Percentiles rank a stretch among this genome's conserved stretches.
Conservation (phyloP, 2,329 filamentous ascomycete genomes). For the Apiospora phragmitis region DNA sequence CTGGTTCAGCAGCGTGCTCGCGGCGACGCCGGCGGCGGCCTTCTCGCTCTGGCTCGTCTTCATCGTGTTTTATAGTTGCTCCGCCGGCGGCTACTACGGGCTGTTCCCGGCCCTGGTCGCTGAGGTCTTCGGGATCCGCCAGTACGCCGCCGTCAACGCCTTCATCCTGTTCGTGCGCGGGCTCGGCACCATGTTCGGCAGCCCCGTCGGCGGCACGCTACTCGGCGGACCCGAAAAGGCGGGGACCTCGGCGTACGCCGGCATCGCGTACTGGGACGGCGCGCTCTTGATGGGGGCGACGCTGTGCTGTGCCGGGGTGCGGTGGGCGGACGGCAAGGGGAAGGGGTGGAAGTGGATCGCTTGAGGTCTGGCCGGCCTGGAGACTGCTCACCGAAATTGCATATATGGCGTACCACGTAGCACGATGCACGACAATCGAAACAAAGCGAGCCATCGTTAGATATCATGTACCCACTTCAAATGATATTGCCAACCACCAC, state of each 20-base stretch:
- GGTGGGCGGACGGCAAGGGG: slow-evolving; percentile 40
- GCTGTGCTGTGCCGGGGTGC: slow-evolving; percentile 40
- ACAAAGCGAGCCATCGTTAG: too few relatives aligned
- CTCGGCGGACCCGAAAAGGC: slow-evolving; percentile 32
- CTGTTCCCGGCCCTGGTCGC: slow-evolving; percentile 46
- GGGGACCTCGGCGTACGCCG: slow-evolving; percentile 35
- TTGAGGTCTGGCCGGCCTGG: slow-evolving; percentile 17
- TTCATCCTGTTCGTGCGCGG: slow-evolving; percentile 47
- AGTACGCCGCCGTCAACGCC: slow-evolving; percentile 48
- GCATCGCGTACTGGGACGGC: slow-evolving; percentile 42
- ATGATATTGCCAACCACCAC: too few relatives aligned
- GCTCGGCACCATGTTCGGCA: slow-evolving; percentile 44
- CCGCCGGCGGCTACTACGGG: slow-evolving; percentile 45
- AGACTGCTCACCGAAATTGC: background rate
- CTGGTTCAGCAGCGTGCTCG: slow-evolving; percentile 35
- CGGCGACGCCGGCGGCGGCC: slow-evolving; percentile 25
- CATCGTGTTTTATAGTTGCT: slow-evolving; percentile 43
- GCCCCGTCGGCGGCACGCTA: slow-evolving; percentile 43
- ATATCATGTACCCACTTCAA: too few relatives aligned
- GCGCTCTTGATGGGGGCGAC: slow-evolving; percentile 40
- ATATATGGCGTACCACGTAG: background rate
- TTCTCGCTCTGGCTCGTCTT: slow-evolving; percentile 41
- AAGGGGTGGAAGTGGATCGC: slow-evolving; percentile 42
- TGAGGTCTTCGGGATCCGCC: slow-evolving; percentile 48
- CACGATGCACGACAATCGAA: background rate